Evolutionary conservation across 257 asterid species (phyloP).

Genomic region (Ajuga chamaepitys): DNA sequence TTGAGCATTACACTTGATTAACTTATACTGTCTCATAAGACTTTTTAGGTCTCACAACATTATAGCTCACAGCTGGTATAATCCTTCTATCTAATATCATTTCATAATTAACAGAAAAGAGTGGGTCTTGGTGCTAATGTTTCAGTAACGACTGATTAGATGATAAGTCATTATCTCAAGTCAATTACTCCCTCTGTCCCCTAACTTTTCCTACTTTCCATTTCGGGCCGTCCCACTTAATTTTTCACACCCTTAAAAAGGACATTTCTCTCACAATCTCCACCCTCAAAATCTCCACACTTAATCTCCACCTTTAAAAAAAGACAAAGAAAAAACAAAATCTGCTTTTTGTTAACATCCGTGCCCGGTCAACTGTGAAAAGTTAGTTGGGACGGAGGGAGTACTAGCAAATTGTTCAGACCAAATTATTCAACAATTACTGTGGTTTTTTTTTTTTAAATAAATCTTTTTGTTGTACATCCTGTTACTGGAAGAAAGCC

Average conservation of each 20-base stretch:
- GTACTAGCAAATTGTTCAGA: too few relatives aligned
- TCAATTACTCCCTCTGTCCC: too few relatives aligned
- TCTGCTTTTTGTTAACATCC: too few relatives aligned
- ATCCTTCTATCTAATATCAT: background rate
- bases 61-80: background rate
- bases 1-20: background rate
- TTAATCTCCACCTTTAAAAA: too few relatives aligned
- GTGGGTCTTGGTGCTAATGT: background rate
- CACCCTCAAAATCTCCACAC: too few relatives aligned
- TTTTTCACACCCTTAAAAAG: too few relatives aligned
- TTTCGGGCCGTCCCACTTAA: too few relatives aligned
- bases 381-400: too few relatives aligned
- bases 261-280: too few relatives aligned
- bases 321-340: too few relatives aligned
- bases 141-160: background rate
- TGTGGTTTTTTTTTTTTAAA: background rate
- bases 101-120: background rate
- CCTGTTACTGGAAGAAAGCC: background rate
- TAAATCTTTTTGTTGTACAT: background rate
- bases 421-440: background rate
- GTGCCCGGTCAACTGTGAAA: too few relatives aligned
- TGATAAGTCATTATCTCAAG: background rate
- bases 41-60: background rate
- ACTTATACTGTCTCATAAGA: background rate
- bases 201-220: too few relatives aligned